Evolutionary conservation across 495 filamentous ascomycete species (phyloP), one percentile per base, ranked within the genome.

Genomic region (Penicillium paradoxum): DNA sequence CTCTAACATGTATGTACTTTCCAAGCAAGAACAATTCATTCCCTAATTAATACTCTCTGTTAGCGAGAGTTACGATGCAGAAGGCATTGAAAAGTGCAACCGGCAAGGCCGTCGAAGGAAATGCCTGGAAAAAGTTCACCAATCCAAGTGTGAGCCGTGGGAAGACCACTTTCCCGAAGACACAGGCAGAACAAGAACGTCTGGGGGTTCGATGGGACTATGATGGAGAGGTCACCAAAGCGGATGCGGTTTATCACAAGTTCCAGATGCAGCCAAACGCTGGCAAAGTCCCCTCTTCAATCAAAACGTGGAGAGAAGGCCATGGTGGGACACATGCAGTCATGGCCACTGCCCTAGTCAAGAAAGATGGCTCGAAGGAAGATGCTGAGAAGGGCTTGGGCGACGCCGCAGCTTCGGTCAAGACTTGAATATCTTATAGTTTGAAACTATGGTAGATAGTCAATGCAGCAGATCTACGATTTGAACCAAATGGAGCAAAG

Each of bases 331-430:
- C 42, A 29, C 42, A 45, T 29, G 42, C 21, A 11, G 21, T 45
- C 42, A 45, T 45, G 42, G 42, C 42, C 42, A 45, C 42, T 45
- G 42, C 42, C 42, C 22, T 45, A 27, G 42, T 45, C n/a, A 29
- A 45, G 22, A 45, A 45, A 29, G 42, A 45, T 15, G 42, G 42
- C 22, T 27, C 42, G 19, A 45, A 45, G 42, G 42, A 45, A 45
- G 39, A 42, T 42, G 39, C 39, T 19, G n/a, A 42, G 39, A 42
- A 42, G 39, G 19, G 39, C 39, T 42, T 42, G 19, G 22, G 18
- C 19, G 39, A 42, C n/a, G 39, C 39, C 15, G 39, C 39, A 42
- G 39, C n/a, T 42, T 42, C 39, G 6, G 19, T 22, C 15, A 15
- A 42, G 39, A 42, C 15, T 22, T 42, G 39, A 42, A 42, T 29